A percentile compares a stretch with the other conserved stretches of the same genome.
phyloP scores from a whole-genome alignment of 345 rosid species.

The Raphanus sativus region DNA sequence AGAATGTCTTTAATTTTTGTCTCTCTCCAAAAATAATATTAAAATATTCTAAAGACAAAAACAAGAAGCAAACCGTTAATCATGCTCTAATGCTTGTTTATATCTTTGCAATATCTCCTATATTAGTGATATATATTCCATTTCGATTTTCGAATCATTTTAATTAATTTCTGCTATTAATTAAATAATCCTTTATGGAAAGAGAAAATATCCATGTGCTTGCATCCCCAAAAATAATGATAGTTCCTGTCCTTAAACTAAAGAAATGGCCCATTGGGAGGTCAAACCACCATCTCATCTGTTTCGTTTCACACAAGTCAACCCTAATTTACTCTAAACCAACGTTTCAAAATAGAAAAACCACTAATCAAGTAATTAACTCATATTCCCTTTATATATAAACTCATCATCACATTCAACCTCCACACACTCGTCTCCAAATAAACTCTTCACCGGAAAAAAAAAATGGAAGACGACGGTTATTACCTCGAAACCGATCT shows the following conservation, averaged over 20 bases:
- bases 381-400: conserved; percentile 1
- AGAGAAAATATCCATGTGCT: background rate
- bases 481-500: conserved; percentile 49
- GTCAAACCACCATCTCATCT: conserved; percentile 34
- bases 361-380: conserved; percentile 8
- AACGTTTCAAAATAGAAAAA: background rate
- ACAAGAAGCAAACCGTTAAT: too few relatives aligned
- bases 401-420: background rate
- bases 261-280: conserved; percentile 5
- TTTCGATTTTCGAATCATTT: background rate
- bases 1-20: too few relatives aligned
- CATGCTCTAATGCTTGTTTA: background rate
- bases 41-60: too few relatives aligned
- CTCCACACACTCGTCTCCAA: background rate
- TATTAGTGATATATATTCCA: background rate
- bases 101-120: background rate
- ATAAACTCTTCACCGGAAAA: conserved; percentile 1
- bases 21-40: too few relatives aligned
- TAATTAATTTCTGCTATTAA: background rate
- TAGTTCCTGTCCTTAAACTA: background rate
- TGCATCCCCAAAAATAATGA: background rate
- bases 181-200: background rate
- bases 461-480: conserved; percentile 46
- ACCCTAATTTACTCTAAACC: conserved; percentile 26
- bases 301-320: conserved; percentile 34